Conservation (phyloP, 2,329 filamentous ascomycete species). For the Dactylonectria macrodidyma region DNA sequence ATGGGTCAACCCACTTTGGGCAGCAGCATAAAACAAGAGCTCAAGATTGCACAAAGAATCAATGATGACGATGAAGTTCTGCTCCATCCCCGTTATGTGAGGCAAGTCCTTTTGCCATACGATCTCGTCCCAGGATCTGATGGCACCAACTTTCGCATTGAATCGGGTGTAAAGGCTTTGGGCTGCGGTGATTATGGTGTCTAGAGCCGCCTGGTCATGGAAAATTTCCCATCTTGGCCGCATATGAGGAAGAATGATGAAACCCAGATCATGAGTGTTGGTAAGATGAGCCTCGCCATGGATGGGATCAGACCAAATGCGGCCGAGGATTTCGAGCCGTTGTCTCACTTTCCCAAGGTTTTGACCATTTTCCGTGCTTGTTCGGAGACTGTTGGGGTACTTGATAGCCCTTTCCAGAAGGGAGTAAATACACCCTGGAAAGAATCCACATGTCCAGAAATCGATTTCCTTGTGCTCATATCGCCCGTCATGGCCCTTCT, state of each 20-base stretch:
- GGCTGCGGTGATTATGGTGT: slow-evolving; percentile 60
- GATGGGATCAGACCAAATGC: slow-evolving; percentile 30
- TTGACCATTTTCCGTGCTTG: too few relatives aligned
- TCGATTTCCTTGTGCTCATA: slow-evolving; percentile 50
- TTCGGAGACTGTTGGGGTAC: slow-evolving; percentile 40
- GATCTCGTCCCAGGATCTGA: slow-evolving; percentile 62
- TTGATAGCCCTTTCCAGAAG: slow-evolving; percentile 52
- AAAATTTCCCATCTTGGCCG: slow-evolving; percentile 63
- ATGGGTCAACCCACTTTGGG: slow-evolving; percentile 46
- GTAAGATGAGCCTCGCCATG: slow-evolving; percentile 56
- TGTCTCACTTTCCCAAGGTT: background rate
- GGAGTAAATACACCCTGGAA: slow-evolving; percentile 54
- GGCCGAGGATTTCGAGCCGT: slow-evolving; percentile 27
- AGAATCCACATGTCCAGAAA: slow-evolving; percentile 61
- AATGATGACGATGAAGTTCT: slow-evolving; percentile 58
- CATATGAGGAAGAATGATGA: slow-evolving; percentile 65
- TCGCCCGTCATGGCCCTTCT: slow-evolving; percentile 45
- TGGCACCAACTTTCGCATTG: slow-evolving; percentile 57
- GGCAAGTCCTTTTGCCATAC: background rate
- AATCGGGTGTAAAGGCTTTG: slow-evolving; percentile 60
- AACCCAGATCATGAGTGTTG: slow-evolving; percentile 69
- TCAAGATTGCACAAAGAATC: slow-evolving; percentile 60
- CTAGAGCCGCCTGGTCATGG: slow-evolving; percentile 54
- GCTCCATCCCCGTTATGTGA: slow-evolving; percentile 11
- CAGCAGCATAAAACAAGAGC: slow-evolving; percentile 56